Evolutionary conservation across 352 stramenopile genomes (phyloP).

Genomic region (Phytopythium mirpurense): DNA sequence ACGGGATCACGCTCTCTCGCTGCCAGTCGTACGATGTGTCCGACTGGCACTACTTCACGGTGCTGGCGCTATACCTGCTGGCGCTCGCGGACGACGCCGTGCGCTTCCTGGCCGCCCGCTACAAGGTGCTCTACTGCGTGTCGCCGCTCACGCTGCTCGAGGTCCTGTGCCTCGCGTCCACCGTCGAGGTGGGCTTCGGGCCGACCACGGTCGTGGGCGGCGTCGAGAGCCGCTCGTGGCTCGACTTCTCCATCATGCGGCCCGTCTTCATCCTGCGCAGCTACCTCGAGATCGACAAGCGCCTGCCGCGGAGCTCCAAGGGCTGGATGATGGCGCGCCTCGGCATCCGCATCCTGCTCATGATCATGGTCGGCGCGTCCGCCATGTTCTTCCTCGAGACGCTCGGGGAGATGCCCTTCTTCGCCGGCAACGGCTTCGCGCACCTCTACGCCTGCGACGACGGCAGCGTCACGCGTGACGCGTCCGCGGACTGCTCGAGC

Average conservation of each 20-base stretch:
- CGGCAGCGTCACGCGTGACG: conserved; percentile 45
- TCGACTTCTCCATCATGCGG: conserved; percentile 85
- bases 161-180: conserved; percentile 62
- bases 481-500: conserved; percentile 36
- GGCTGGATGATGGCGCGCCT: conserved; percentile 80
- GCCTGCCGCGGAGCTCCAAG: conserved; percentile 61
- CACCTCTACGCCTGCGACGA: conserved; percentile 74
- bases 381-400: conserved; percentile 88
- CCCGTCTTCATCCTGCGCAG: conserved; percentile 76
- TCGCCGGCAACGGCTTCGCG: conserved; percentile 71
- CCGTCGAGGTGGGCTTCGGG: conserved; percentile 72
- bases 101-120: conserved; percentile 73
- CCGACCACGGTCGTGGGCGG: conserved; percentile 53
- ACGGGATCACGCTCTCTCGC: conserved; percentile 58
- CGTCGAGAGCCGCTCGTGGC: conserved; percentile 60
- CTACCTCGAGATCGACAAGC: conserved; percentile 82
- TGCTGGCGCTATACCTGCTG: conserved; percentile 55
- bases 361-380: conserved; percentile 77
- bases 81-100: conserved; percentile 60
- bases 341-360: conserved; percentile 73
- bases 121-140: conserved; percentile 80
- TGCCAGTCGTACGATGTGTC: conserved; percentile 76
- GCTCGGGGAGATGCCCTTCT: conserved; percentile 78
- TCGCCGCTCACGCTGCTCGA: conserved; percentile 72
- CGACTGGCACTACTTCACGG: conserved; percentile 53